phyloP scores from a whole-genome alignment of 2,329 filamentous ascomycete species.

The Hymenoscyphus salicellus region DNA sequence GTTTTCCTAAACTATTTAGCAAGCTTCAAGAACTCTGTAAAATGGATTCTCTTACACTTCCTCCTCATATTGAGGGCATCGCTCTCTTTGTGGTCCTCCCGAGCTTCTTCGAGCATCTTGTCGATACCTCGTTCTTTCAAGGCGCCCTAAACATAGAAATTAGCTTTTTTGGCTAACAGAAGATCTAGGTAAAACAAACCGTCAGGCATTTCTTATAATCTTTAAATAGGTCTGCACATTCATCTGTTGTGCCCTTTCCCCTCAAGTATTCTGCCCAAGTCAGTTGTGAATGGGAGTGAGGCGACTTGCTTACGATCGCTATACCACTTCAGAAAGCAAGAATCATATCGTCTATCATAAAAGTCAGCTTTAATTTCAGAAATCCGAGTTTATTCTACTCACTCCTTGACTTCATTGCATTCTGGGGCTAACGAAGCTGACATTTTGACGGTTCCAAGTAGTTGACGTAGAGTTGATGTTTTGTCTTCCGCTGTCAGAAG shows the following conservation, averaged over 20 bases:
- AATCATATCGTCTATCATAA: conserved; percentile 76
- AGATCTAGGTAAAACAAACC: conserved; percentile 46
- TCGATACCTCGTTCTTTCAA: conserved; percentile 89
- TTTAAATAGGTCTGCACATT: conserved; percentile 82
- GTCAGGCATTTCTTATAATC: conserved; percentile 84
- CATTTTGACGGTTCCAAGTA: conserved; percentile 55
- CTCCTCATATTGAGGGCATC: conserved; percentile 66
- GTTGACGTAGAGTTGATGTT: neutral
- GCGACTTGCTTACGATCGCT: conserved; percentile 78
- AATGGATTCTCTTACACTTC: conserved; percentile 34
- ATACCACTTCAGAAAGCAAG: conserved; percentile 98
- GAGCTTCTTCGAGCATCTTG: conserved; percentile 84
- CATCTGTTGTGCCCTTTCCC: conserved; percentile 75
- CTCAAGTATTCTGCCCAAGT: conserved; percentile 73
- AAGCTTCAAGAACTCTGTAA: neutral
- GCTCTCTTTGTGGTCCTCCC: conserved; percentile 85
- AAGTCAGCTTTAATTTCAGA: conserved; percentile 16
- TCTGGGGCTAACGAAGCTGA: conserved; percentile 91
- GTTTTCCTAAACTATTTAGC: neutral
- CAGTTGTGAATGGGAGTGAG: conserved; percentile 15
- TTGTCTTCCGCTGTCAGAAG: conserved; percentile 1
- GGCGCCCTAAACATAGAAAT: conserved; percentile 58
- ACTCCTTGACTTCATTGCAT: conserved; percentile 97
- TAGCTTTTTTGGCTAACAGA: neutral
- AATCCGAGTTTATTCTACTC: conserved; percentile 34